Evolutionary conservation across 306 rosid species (phyloP).

Genomic region (Begonia loranthoides): DNA sequence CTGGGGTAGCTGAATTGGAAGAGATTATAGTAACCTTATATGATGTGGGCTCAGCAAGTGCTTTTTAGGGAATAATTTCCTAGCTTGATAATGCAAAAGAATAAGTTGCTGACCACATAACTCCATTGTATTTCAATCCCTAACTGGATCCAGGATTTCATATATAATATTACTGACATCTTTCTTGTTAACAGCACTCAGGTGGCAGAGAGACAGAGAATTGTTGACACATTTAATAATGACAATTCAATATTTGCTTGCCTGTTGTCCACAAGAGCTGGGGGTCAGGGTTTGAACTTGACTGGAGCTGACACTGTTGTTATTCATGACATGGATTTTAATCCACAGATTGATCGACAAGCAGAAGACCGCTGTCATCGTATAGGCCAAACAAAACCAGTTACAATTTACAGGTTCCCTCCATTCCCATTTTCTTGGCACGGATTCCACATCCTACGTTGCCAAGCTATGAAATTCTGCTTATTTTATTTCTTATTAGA

Average conservation of each 20-base stretch:
- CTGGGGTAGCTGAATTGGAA: no score
- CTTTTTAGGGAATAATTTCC: no score
- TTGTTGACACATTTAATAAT: constrained; percentile 80
- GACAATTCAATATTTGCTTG: constrained; percentile 87
- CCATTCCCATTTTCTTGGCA: neutral
- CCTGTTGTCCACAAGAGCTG: constrained; percentile 94
- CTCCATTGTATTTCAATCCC: no score
- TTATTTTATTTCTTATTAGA: neutral
- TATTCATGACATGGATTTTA: constrained; percentile 97
- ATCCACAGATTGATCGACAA: constrained; percentile 90
- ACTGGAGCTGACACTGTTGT: constrained; percentile 89
- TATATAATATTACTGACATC: neutral
- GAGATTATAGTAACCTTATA: no score
- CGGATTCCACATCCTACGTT: no score
- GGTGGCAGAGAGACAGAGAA: constrained; percentile 87
- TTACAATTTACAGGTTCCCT: constrained; percentile 68
- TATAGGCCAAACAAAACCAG: constrained; percentile 83
- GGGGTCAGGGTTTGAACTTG: constrained; percentile 93
- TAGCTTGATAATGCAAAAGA: no score
- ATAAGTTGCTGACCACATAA: no score
- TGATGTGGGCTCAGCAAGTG: no score
- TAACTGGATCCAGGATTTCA: no score
- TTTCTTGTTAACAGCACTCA: constrained; percentile 46
- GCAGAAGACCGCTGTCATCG: constrained; percentile 97
- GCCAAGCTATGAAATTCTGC: neutral